Base-by-base conservation (phyloP, 768 basidiomycete genomes). In the Termitomyces sp. region DNA sequence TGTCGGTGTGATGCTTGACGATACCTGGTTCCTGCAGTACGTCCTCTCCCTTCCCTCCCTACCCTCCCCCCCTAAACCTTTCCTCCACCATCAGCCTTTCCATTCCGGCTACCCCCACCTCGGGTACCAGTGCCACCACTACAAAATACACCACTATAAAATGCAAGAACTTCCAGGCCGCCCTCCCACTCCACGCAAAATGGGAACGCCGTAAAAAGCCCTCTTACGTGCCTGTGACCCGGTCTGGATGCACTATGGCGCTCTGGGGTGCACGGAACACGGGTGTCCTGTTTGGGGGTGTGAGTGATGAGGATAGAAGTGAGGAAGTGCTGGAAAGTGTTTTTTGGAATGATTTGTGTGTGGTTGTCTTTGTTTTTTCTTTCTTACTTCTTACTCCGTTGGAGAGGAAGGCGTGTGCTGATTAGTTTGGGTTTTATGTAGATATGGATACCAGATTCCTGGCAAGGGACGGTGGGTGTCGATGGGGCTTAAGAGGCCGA, bases 221-320 rank as follows among this genome's bases (percentile, higher is more conserved):
- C 0, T 80, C 82, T 0, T 85, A 84, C 62, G 84, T 85, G 0
- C 93, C 93, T 0, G 75, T 81, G 0, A 65, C 85, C 5, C 81
- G 92, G 3, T 87, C 85, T 0, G 94, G 94, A 1, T 91, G 88
- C 61, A 93, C 91, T 3, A 96, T 96, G 94, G 75, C 89, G 0
- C 71, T 87, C 0, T 96, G 94, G 94, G 52, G 68, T 0, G 69
- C 79, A 21, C 87, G 84, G 62, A 75, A 72, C 26, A 85, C 82
- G 54, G 91, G 93, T 1, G 73, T 97, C 2, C 67, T 94, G 50
- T 97, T 95, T 65, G 94, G 94, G 12, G 94, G 79, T 15, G 94
- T 96, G 0, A 87, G 84, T 4, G 94, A 97, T 58, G 89, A 93
- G 58, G 94, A 96, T 62, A 84, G 77, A 19, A 79, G 80, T 38